A percentile compares a stretch with the other conserved stretches of the same genome.
These are phyloP conservation scores for Malus fusca DNA, from an alignment of 306 rosid species.

Conservation along the genomic window DNA sequence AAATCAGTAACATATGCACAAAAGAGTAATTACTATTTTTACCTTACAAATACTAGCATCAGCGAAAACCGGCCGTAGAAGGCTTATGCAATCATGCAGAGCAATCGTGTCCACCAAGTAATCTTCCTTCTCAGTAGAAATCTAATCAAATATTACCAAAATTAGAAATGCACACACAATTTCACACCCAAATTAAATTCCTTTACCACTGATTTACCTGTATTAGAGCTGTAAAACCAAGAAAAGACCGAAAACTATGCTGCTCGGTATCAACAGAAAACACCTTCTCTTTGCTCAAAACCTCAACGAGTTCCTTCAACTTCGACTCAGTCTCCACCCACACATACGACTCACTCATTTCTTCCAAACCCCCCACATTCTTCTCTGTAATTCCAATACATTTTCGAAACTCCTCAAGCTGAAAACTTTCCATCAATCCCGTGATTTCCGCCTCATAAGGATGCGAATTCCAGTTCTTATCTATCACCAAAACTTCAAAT, in stretches of 20 bases:
- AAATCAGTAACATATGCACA: slow-evolving; percentile 5
- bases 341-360: slow-evolving; percentile 38
- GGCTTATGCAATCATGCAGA: slow-evolving; percentile 64
- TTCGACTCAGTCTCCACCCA: slow-evolving; percentile 71
- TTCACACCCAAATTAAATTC: not conserved
- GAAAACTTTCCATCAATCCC: slow-evolving; percentile 32
- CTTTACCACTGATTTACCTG: slow-evolving; percentile 37
- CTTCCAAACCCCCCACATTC: slow-evolving; percentile 20
- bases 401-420: slow-evolving; percentile 26
- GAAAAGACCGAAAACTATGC: slow-evolving; percentile 68
- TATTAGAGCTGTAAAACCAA: slow-evolving; percentile 77
- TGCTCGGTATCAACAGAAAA: slow-evolving; percentile 90
- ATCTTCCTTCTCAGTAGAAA: slow-evolving; percentile 68
- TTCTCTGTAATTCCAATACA: slow-evolving; percentile 22
- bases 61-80: slow-evolving; percentile 65
- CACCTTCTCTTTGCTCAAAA: slow-evolving; percentile 41
- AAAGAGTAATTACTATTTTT: slow-evolving; percentile 17
- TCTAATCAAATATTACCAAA: slow-evolving; percentile 34
- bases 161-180: not conserved
- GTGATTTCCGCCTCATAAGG: slow-evolving; percentile 64
- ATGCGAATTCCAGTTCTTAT: slow-evolving; percentile 39
- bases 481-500: slow-evolving; percentile 25
- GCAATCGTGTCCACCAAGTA: slow-evolving; percentile 88
- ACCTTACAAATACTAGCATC: slow-evolving; percentile 79
- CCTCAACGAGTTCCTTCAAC: slow-evolving; percentile 46